A percentile compares a stretch with the other conserved stretches of the same genome.
These are phyloP conservation scores for Termitomyces sp. DNA, from an alignment of 768 basidiomycete species.

Conservation along the genomic window DNA sequence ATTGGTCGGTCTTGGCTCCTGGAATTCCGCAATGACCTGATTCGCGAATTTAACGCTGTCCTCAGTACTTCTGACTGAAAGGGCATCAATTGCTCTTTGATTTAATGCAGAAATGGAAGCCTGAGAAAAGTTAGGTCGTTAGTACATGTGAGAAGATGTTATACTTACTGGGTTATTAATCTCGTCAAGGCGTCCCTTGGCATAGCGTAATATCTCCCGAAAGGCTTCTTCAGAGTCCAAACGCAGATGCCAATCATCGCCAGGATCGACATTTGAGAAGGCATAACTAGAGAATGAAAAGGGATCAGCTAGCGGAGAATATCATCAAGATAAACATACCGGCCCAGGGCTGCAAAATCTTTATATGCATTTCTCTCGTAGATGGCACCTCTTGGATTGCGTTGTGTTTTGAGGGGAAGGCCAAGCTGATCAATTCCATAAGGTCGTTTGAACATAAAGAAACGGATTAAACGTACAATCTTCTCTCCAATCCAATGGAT, in stretches of 20 bases:
- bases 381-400: slow-evolving; percentile 23
- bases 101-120: not conserved
- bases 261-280: slow-evolving; percentile 37
- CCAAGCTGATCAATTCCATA: slow-evolving; percentile 26
- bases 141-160: not conserved
- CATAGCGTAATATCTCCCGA: slow-evolving; percentile 20
- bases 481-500: slow-evolving; percentile 54
- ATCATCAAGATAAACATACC: slow-evolving; percentile 26
- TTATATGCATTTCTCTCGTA: slow-evolving; percentile 34
- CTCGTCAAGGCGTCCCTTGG: slow-evolving; percentile 24
- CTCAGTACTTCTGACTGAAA: slow-evolving; percentile 12
- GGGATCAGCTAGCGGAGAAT: not conserved
- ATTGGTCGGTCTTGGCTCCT: slow-evolving; percentile 13
- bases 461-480: slow-evolving; percentile 37
- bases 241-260: slow-evolving; percentile 41
- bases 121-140: not conserved
- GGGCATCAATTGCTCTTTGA: slow-evolving; percentile 10
- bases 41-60: slow-evolving; percentile 26
- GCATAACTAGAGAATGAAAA: slow-evolving; percentile 28
- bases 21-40: slow-evolving; percentile 18
- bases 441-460: not conserved
- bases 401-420: slow-evolving; percentile 34
- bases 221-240: slow-evolving; percentile 30
- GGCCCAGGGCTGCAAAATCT: slow-evolving; percentile 43
- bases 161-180: slow-evolving; percentile 17